A percentile compares a stretch with the other conserved stretches of the same genome.
Conservation (phyloP, 352 stramenopile genomes). For the Pythium dissimile region DNA sequence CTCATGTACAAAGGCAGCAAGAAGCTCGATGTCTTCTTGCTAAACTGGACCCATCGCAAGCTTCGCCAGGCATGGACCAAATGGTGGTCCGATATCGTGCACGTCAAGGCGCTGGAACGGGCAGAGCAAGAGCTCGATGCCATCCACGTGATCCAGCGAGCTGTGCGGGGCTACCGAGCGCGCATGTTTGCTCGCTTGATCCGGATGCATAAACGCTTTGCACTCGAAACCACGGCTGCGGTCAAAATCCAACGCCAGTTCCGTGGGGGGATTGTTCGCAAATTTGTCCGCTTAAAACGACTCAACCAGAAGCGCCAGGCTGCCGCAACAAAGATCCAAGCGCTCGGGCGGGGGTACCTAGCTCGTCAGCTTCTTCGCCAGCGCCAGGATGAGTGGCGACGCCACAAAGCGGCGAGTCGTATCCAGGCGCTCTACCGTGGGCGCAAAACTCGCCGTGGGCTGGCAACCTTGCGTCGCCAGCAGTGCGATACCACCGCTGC, state of each 20-base stretch:
- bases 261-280: slow-evolving; percentile 49
- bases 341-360: slow-evolving; percentile 37
- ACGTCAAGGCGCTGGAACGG: slow-evolving; percentile 50
- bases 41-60: slow-evolving; percentile 70
- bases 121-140: slow-evolving; percentile 44
- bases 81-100: slow-evolving; percentile 56
- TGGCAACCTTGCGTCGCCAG: slow-evolving; percentile 22
- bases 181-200: slow-evolving; percentile 44
- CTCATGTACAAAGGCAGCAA: slow-evolving; percentile 79
- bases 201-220: slow-evolving; percentile 38
- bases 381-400: slow-evolving; percentile 22
- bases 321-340: slow-evolving; percentile 55
- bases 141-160: slow-evolving; percentile 55
- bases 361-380: slow-evolving; percentile 24
- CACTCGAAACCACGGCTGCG: slow-evolving; percentile 34
- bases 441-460: slow-evolving; percentile 36
- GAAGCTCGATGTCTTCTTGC: slow-evolving; percentile 65
- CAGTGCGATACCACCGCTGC: slow-evolving; percentile 40
- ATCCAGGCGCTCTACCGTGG: slow-evolving; percentile 64
- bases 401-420: slow-evolving; percentile 37
- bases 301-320: slow-evolving; percentile 32
- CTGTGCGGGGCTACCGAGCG: slow-evolving; percentile 46
- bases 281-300: slow-evolving; percentile 59
- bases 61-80: slow-evolving; percentile 62
- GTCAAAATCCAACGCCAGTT: slow-evolving; percentile 62